Evolutionary conservation across 164 flowering plant genomes (phyloP).

Genomic region (Cinnamomum chago): DNA sequence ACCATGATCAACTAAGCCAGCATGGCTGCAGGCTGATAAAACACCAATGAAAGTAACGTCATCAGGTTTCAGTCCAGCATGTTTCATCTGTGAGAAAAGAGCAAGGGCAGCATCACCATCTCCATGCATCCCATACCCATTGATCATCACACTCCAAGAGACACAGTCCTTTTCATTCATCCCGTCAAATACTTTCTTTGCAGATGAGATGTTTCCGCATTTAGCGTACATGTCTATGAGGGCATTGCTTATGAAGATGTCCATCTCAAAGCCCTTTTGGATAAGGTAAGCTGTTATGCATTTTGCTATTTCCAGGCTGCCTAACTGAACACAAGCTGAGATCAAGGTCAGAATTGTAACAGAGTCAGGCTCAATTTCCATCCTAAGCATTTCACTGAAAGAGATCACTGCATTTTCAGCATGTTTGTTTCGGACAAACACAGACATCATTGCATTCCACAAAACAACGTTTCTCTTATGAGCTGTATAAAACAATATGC

Average conservation of each 20-base stretch:
- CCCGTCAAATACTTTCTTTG: constrained; percentile 40
- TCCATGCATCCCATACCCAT: constrained; percentile 15
- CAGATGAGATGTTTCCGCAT: constrained; percentile 40
- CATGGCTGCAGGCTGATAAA: constrained; percentile 17
- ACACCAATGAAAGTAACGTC: constrained; percentile 16
- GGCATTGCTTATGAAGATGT: constrained; percentile 38
- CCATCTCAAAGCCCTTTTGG: constrained; percentile 33
- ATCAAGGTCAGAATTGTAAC: constrained; percentile 40
- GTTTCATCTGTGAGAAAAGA: constrained; percentile 9
- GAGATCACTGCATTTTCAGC: constrained; percentile 25
- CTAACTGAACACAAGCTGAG: constrained; percentile 40
- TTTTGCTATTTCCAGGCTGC: constrained; percentile 19
- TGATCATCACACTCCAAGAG: constrained; percentile 19
- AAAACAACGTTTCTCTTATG: constrained; percentile 34
- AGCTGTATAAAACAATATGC: constrained; percentile 36
- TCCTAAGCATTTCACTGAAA: constrained; percentile 34
- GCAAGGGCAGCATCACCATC: constrained; percentile 7
- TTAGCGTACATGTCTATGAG: constrained; percentile 53
- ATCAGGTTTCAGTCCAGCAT: constrained; percentile 6
- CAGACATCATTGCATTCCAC: constrained; percentile 61
- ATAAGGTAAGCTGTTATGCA: constrained; percentile 35
- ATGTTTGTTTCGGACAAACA: constrained; percentile 19
- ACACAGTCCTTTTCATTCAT: constrained; percentile 32
- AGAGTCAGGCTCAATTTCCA: constrained; percentile 34
- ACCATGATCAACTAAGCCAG: constrained; percentile 16